Percentiles rank a stretch among this genome's conserved stretches.
These are phyloP conservation scores for Fusarium hostae DNA, from an alignment of 2,329 filamentous ascomycete species.

Conservation along the genomic window DNA sequence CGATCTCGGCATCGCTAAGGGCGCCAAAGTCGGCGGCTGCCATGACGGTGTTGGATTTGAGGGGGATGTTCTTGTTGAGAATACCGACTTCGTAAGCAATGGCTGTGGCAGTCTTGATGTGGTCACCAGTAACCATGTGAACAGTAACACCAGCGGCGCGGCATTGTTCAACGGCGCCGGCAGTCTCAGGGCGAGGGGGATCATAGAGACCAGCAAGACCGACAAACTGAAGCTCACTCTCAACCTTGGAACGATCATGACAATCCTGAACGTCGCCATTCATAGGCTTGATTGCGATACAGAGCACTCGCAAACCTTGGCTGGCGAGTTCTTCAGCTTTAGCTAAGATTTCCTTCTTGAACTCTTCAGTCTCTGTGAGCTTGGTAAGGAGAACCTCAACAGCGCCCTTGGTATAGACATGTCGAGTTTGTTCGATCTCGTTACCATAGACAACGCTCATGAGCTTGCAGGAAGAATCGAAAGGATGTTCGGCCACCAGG, in stretches of 20 bases:
- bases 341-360: constrained; percentile 58
- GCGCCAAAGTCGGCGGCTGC: constrained; percentile 71
- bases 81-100: constrained; percentile 75
- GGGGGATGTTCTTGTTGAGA: constrained; percentile 52
- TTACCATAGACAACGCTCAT: constrained; percentile 75
- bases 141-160: constrained; percentile 71
- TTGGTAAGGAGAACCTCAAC: constrained; percentile 67
- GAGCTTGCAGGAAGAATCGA: constrained; percentile 78
- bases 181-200: constrained; percentile 75
- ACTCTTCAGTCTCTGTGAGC: constrained; percentile 58
- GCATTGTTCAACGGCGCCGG: constrained; percentile 68
- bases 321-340: constrained; percentile 67
- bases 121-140: constrained; percentile 77
- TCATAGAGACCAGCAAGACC: constrained; percentile 79
- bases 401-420: constrained; percentile 68
- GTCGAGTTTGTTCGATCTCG: constrained; percentile 48
- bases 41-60: constrained; percentile 64
- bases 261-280: constrained; percentile 50
- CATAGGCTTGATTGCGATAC: constrained; percentile 67
- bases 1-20: constrained; percentile 70
- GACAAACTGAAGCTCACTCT: constrained; percentile 70
- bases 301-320: constrained; percentile 75
- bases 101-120: constrained; percentile 73
- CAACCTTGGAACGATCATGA: constrained; percentile 63
- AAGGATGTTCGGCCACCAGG: constrained; percentile 74